Conservation (phyloP, 2,329 filamentous ascomycete genomes). For the Aspergillus ochraceus region DNA sequence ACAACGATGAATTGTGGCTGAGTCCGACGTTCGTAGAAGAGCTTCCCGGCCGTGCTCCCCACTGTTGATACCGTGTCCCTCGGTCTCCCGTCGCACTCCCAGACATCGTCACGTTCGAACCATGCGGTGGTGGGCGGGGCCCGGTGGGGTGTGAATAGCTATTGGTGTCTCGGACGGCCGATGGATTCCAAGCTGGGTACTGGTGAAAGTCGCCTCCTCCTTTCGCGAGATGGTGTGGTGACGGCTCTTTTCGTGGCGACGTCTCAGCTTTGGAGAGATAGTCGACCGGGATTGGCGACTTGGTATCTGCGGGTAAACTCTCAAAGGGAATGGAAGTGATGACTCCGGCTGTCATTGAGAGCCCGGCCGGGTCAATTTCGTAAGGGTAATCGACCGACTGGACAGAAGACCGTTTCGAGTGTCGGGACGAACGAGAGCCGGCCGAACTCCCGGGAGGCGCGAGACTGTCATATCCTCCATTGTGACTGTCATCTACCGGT, state of each 20-base stretch:
- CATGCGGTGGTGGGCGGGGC: slow-evolving; percentile 59
- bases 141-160: slow-evolving; percentile 60
- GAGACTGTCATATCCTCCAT: slow-evolving; percentile 59
- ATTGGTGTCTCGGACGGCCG: slow-evolving; percentile 49
- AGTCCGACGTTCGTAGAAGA: slow-evolving; percentile 54
- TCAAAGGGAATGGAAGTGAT: slow-evolving; percentile 90
- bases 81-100: slow-evolving; percentile 70
- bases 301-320: slow-evolving; percentile 62
- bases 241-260: slow-evolving; percentile 64
- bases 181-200: slow-evolving; percentile 72
- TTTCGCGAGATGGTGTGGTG: slow-evolving; percentile 83
- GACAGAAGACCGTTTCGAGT: slow-evolving; percentile 69
- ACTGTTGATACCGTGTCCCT: slow-evolving; percentile 74
- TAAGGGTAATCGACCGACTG: slow-evolving; percentile 69
- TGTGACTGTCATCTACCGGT: slow-evolving; percentile 64
- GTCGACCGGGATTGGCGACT: slow-evolving; percentile 71
- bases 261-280: slow-evolving; percentile 68
- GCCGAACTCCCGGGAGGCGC: slow-evolving; percentile 62
- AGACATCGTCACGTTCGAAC: slow-evolving; percentile 61
- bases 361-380: slow-evolving; percentile 59
- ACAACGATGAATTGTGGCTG: slow-evolving; percentile 59
- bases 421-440: slow-evolving; percentile 70
- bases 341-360: slow-evolving; percentile 76
- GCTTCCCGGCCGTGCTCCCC: slow-evolving; percentile 61
- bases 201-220: slow-evolving; percentile 77